Evolutionary conservation across 805 yeast species (phyloP), one percentile per base, ranked within the genome.

Genomic region (Sugiyamaella boreocaroliniensis): DNA sequence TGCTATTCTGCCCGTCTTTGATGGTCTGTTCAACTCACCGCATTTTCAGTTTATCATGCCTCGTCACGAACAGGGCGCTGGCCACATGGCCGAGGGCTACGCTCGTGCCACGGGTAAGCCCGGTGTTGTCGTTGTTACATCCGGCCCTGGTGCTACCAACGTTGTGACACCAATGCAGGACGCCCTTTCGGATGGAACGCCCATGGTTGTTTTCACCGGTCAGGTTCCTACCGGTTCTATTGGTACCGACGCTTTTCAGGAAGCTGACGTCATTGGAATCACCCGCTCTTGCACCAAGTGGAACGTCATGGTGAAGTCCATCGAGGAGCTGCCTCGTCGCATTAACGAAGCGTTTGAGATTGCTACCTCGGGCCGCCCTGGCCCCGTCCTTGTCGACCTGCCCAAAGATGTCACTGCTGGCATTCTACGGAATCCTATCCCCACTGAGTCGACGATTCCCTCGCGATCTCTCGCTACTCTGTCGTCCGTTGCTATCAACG

Each of bases 81-180:
- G 99, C 50, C 99, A 93, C 72, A 93, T 93, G 98, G 99, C 99
- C 52, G 97, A 93, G 74, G 99, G 99, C 55, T 93, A 93, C 62
- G 97, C 99, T 52, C 79, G 95, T 61, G 99, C 96, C 42, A 73
- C 82, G 16, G 99, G 98, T 55, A 93, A 88, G 71, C 95, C 97
- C 12, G 99, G 99, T 74, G 95, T 93, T 59, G 98, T 93, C 48
- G 76, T 93, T 64, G 99, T 93, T 49, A 93, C 99, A n/a, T 89
- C 97, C 1, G 99, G 99, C 49, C 99, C 99, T 29, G 99, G 98
- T 66, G 99, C 98, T 48, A 93, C 99, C 51, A 93, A 93, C 67
- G 97, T 93, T 55, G 83, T 93, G 58, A 93, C 99, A n/a, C 97
- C 99, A 52, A 81, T 93, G 86, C 96, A 96, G 54, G 99, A 93